Conservation (phyloP, 768 basidiomycete genomes). For the Mycena capillaripes region DNA sequence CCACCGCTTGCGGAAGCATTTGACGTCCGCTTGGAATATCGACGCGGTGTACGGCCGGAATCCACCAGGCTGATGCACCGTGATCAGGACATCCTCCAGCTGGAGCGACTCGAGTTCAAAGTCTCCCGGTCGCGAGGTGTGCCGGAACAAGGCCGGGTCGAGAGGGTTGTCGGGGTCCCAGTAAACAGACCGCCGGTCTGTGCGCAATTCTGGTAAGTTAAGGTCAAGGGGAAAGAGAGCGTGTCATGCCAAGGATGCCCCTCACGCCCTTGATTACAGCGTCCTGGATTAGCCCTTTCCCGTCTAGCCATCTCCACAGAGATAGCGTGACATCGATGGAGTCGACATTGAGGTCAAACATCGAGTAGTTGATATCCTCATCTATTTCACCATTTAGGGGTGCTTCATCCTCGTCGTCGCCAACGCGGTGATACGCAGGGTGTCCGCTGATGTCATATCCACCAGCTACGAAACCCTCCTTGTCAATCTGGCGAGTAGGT, state of each 20-base stretch:
- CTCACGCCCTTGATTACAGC: constrained; percentile 95
- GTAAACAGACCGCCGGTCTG: constrained; percentile 89
- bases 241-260: constrained; percentile 84
- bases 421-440: constrained; percentile 73
- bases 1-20: constrained; percentile 91
- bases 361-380: constrained; percentile 82
- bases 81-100: constrained; percentile 93
- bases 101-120: constrained; percentile 93
- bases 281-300: constrained; percentile 92
- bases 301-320: constrained; percentile 93
- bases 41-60: constrained; percentile 94
- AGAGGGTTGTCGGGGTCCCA: constrained; percentile 89
- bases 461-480: constrained; percentile 57
- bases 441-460: constrained; percentile 86
- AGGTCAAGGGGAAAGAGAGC: neutral
- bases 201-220: neutral
- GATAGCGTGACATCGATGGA: constrained; percentile 96
- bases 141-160: constrained; percentile 87
- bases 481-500: constrained; percentile 36
- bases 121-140: constrained; percentile 80
- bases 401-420: constrained; percentile 70
- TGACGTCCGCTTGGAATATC: constrained; percentile 93
- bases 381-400: constrained; percentile 46
- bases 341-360: constrained; percentile 95
- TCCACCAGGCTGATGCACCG: constrained; percentile 92